A percentile compares a stretch with the other conserved stretches of the same genome.
Evolutionary conservation across 2,329 filamentous ascomycete genomes (phyloP).

Genomic region (Tolypocladium cylindrosporum): DNA sequence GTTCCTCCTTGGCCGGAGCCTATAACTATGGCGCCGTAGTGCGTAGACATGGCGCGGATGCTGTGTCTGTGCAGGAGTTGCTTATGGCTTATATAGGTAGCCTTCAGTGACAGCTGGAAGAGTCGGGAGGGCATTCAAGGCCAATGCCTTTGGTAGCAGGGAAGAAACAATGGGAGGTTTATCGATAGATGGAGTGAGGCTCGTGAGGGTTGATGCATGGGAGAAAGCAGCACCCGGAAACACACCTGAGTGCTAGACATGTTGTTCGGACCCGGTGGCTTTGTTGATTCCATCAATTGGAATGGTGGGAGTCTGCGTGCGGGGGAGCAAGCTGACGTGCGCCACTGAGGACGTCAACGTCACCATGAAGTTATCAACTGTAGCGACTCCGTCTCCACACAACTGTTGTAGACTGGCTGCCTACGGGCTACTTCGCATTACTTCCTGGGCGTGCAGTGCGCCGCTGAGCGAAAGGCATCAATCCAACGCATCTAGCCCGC

Average conservation of each 20-base stretch:
- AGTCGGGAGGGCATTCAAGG: not conserved
- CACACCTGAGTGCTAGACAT: not conserved
- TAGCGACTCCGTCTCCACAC: not conserved
- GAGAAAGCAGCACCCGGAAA: too few relatives aligned
- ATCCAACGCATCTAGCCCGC: too few relatives aligned
- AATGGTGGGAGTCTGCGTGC: not conserved
- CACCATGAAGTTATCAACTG: not conserved
- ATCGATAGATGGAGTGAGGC: too few relatives aligned
- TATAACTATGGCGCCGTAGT: conserved; percentile 29
- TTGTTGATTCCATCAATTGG: not conserved
- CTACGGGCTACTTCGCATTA: too few relatives aligned
- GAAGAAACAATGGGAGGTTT: too few relatives aligned
- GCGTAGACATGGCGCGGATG: not conserved
- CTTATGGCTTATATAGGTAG: not conserved
- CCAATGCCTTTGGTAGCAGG: not conserved
- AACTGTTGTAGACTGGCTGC: too few relatives aligned
- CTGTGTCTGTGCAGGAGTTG: not conserved
- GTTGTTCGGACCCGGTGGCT: not conserved
- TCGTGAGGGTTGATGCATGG: not conserved
- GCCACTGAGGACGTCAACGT: not conserved
- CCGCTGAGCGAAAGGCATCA: too few relatives aligned
- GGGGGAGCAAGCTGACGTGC: not conserved
- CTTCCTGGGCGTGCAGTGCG: too few relatives aligned
- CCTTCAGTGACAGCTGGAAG: not conserved
- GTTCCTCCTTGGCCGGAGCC: conserved; percentile 44